phyloP scores from a whole-genome alignment of 306 rosid genomes.

The Rosa rugosa region DNA sequence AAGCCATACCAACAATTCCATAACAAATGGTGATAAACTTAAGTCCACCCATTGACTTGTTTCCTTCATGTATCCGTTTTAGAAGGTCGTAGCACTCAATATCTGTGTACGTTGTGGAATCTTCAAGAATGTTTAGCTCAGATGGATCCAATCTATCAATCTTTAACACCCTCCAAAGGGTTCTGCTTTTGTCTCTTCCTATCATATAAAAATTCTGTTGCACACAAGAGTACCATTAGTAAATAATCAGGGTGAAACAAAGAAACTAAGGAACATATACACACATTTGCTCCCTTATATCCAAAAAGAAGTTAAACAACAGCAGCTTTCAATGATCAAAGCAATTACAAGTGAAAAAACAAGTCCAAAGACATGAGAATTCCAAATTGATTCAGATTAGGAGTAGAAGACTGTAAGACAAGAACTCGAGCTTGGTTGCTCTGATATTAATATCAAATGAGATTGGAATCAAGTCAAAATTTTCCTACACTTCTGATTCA shows the following conservation, averaged over 20 bases:
- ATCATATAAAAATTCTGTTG: slow-evolving; percentile 85
- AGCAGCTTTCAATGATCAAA: slow-evolving; percentile 6
- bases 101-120: slow-evolving; percentile 66
- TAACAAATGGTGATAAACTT: slow-evolving; percentile 81
- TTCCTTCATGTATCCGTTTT: slow-evolving; percentile 84
- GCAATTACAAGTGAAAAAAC: not conserved
- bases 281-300: not conserved
- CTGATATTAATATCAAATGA: not conserved
- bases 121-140: slow-evolving; percentile 72
- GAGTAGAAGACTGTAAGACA: not conserved
- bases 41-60: slow-evolving; percentile 91
- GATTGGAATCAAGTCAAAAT: not conserved
- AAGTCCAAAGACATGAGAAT: not conserved
- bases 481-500: not conserved
- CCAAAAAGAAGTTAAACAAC: not conserved
- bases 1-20: slow-evolving; percentile 83
- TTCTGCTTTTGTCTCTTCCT: slow-evolving; percentile 88
- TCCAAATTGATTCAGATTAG: not conserved
- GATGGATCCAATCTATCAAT: slow-evolving; percentile 72
- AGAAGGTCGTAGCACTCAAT: slow-evolving; percentile 81
- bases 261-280: not conserved
- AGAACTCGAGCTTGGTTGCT: not conserved
- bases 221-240: slow-evolving; percentile 31
- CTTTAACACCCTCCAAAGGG: slow-evolving; percentile 84
- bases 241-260: not conserved